These are phyloP conservation scores for Acacia crassicarpa DNA, from an alignment of 306 rosid genomes.

Conservation along the genomic window DNA sequence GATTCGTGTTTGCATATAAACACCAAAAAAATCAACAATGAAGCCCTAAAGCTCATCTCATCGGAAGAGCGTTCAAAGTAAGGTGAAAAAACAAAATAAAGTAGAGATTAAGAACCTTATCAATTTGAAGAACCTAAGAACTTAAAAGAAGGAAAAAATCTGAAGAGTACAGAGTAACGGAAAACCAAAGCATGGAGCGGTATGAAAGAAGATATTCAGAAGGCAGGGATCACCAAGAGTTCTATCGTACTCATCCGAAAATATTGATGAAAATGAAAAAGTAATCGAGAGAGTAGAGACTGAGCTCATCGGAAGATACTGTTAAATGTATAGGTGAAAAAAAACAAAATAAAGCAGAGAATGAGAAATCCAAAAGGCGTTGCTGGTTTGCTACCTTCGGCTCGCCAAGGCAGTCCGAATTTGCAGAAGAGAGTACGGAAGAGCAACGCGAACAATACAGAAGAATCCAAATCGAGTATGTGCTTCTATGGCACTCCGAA, in stretches of 20 bases:
- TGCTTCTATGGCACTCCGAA: too few relatives aligned
- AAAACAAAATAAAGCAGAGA: background rate
- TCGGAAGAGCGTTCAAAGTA: too few relatives aligned
- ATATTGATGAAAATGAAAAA: background rate
- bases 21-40: too few relatives aligned
- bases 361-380: background rate
- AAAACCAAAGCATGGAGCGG: background rate
- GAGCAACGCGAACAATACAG: background rate
- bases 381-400: background rate
- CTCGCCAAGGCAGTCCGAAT: background rate
- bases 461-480: background rate
- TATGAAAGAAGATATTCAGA: background rate
- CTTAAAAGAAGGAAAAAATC: background rate
- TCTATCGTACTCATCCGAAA: background rate
- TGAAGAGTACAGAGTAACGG: background rate
- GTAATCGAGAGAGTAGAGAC: background rate
- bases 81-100: too few relatives aligned
- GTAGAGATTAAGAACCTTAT: background rate
- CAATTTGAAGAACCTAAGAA: background rate
- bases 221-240: too few relatives aligned
- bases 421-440: background rate
- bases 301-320: background rate
- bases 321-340: background rate
- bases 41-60: too few relatives aligned
- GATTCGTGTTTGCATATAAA: too few relatives aligned